Percentiles rank a stretch among this genome's conserved stretches.
These are phyloP conservation scores for Boletus sensibilis DNA, from an alignment of 768 basidiomycete species.

Conservation along the genomic window DNA sequence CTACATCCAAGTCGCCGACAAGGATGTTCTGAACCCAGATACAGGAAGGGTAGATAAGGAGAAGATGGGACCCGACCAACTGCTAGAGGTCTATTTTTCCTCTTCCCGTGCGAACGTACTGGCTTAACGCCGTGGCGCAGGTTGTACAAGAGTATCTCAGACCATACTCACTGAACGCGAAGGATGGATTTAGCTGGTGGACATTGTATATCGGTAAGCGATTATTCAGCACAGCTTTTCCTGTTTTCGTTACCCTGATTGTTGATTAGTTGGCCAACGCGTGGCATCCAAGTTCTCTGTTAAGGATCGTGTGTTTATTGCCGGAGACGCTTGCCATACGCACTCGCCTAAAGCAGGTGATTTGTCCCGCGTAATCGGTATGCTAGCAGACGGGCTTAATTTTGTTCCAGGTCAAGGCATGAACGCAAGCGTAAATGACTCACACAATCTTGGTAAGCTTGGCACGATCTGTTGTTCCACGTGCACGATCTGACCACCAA, in stretches of 20 bases:
- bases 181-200: slow-evolving; percentile 45
- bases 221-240: background rate
- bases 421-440: slow-evolving; percentile 54
- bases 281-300: slow-evolving; percentile 50
- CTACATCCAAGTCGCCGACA: slow-evolving; percentile 50
- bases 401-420: slow-evolving; percentile 47
- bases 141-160: slow-evolving; percentile 39
- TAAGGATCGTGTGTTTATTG: slow-evolving; percentile 52
- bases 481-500: background rate
- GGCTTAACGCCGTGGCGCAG: slow-evolving; percentile 15
- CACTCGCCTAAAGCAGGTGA: slow-evolving; percentile 44
- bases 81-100: slow-evolving; percentile 35
- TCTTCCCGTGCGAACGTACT: background rate
- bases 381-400: slow-evolving; percentile 6
- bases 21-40: slow-evolving; percentile 34
- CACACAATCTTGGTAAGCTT: slow-evolving; percentile 47
- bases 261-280: slow-evolving; percentile 48
- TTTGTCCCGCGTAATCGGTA: background rate
- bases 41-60: slow-evolving; percentile 44
- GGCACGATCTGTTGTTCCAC: background rate
- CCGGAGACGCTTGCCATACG: slow-evolving; percentile 53
- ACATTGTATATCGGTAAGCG: slow-evolving; percentile 48
- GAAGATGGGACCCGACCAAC: slow-evolving; percentile 36
- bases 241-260: background rate
- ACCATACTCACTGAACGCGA: slow-evolving; percentile 39